Evolutionary conservation across 1,139 yeast species (phyloP), one percentile per base, ranked within the genome.

Genomic region (Debaryomyces sp.): DNA sequence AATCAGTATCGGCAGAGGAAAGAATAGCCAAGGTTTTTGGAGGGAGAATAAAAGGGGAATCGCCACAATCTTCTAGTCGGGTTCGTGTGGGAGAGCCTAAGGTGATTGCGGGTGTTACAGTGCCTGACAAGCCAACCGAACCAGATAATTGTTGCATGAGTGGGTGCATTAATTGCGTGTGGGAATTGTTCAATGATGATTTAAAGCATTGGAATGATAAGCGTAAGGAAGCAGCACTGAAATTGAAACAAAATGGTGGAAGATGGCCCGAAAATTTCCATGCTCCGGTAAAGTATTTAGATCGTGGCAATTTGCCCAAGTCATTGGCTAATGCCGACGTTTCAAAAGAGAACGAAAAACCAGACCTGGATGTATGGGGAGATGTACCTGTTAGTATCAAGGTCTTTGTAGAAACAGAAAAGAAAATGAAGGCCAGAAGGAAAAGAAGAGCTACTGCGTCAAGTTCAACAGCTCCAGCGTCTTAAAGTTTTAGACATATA

Each of bases 91-190:
- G 78, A 4, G 65, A 71, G 42, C 75, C 81, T 1, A 57, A 66
- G 35, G 56, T 59, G 2, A 82, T 92, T 6, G 92, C 84, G 0
- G 97, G 97, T 0, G 71, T 92, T 0, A 65, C 64, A 3, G 96
- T 94, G 0, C 97, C 97, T 2, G 82, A 80, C 15, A 79, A 78
- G 60, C 99, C 99, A 1, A 75, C 72, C 5, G 96, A 90, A 59
- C 98, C 98, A 2, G 96, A 91, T 59, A 91, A 92, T 65, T 94
- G 99, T 66, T 94, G 99, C 66, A 91, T 91, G 96, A 86, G 96
- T 54, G 99, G 99, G 1, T 94, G 99, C 66, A 84, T 90, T 36
- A 89, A 92, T 66, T 94, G 99, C 67, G 98, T 94, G 1, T 94
- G 98, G 98, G 97, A 92, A 58, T 71, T 89, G 49, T 94, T 82